phyloP scores from a whole-genome alignment of 2,329 filamentous ascomycete species.

The Penicillium concentricum region DNA sequence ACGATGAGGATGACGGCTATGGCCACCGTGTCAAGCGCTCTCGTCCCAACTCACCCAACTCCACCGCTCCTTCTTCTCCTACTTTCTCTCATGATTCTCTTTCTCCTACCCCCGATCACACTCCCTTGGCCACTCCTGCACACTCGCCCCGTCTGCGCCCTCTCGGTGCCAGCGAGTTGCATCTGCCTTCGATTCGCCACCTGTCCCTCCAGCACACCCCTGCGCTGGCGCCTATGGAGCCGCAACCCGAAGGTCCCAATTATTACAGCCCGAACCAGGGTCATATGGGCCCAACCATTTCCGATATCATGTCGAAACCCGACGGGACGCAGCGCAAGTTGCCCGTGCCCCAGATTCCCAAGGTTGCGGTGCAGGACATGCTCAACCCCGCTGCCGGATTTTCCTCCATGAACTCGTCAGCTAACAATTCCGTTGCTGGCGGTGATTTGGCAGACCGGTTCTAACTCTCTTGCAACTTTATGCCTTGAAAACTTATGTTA shows the following conservation, averaged over 20 bases:
- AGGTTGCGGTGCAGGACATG: slow-evolving; percentile 83
- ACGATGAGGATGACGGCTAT: slow-evolving; percentile 74
- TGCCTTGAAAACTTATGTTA: slow-evolving; percentile 23
- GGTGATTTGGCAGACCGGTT: slow-evolving; percentile 63
- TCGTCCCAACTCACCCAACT: slow-evolving; percentile 88
- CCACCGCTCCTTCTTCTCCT: slow-evolving; percentile 90
- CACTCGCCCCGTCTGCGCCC: slow-evolving; percentile 90
- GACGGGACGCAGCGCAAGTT: slow-evolving; percentile 88
- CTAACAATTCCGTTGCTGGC: slow-evolving; percentile 73
- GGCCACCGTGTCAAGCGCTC: slow-evolving; percentile 76
- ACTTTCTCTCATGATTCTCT: slow-evolving; percentile 95
- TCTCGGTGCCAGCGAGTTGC: slow-evolving; percentile 67
- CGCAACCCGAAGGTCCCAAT: slow-evolving; percentile 59
- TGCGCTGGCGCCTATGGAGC: slow-evolving; percentile 70
- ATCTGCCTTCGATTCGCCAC: slow-evolving; percentile 82
- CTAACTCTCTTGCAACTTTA: slow-evolving; percentile 24
- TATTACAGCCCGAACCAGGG: slow-evolving; percentile 57
- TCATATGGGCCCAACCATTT: slow-evolving; percentile 73
- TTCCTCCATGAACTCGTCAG: slow-evolving; percentile 73
- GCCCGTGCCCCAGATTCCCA: slow-evolving; percentile 83
- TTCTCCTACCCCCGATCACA: slow-evolving; percentile 94
- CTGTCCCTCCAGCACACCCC: slow-evolving; percentile 66
- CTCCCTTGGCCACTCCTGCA: slow-evolving; percentile 93
- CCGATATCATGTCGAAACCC: slow-evolving; percentile 86
- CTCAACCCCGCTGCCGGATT: slow-evolving; percentile 67